These are phyloP conservation scores for Haplosporangium sp. DNA, from an alignment of 371 early-diverging fungal species.

Conservation along the genomic window DNA sequence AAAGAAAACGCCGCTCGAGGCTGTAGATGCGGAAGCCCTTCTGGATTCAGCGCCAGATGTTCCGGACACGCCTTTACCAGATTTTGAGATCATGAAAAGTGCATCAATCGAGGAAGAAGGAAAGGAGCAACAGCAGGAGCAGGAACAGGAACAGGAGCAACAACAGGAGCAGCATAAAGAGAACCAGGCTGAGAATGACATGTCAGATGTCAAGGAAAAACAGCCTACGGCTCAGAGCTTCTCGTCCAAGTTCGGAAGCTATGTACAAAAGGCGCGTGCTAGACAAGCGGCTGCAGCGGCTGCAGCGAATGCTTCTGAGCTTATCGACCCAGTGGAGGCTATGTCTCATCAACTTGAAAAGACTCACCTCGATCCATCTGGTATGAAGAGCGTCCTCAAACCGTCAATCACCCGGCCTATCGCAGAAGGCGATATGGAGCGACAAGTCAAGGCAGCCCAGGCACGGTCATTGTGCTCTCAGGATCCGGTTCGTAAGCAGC, in stretches of 20 bases:
- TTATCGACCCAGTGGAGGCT: slow-evolving; percentile 32
- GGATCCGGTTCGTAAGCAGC: slow-evolving; percentile 42
- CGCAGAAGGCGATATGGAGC: slow-evolving; percentile 23
- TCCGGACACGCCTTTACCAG: slow-evolving; percentile 19
- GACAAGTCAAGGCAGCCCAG: slow-evolving; percentile 33
- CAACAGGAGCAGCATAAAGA: slow-evolving; percentile 1
- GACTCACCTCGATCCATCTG: slow-evolving; percentile 15
- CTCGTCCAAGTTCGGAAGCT: slow-evolving; percentile 15
- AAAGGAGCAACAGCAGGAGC: too few species aligned
- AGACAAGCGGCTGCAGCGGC: slow-evolving; percentile 25
- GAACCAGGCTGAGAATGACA: background rate
- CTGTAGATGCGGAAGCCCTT: slow-evolving; percentile 19
- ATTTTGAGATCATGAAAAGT: too few species aligned
- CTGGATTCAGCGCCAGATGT: slow-evolving; percentile 21
- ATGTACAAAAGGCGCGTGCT: slow-evolving; percentile 21
- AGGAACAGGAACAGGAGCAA: background rate
- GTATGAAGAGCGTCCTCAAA: slow-evolving; percentile 1
- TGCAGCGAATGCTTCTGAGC: background rate
- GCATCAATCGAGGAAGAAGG: too few species aligned
- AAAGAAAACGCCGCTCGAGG: background rate
- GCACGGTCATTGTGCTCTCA: slow-evolving; percentile 33
- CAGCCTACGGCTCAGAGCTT: background rate
- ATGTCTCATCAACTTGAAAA: slow-evolving; percentile 37
- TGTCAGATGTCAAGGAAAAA: slow-evolving; percentile 2
- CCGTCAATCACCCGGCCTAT: slow-evolving; percentile 25